phyloP scores from a whole-genome alignment of 208 protist genomes.

The Balamuthia mandrillaris region DNA sequence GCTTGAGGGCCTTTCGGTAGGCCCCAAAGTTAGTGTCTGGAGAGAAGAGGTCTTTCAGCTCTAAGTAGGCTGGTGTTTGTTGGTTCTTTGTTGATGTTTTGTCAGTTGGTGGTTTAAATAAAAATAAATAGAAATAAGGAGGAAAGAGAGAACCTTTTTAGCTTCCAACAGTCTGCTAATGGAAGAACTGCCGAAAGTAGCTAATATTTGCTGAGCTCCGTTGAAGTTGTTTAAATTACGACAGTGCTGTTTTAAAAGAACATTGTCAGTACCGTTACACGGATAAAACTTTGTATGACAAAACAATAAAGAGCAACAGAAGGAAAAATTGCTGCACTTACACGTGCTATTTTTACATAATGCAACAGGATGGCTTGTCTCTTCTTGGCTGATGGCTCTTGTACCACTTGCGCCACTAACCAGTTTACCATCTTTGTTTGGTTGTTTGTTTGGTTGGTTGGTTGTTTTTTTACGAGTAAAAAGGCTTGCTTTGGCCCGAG shows the following conservation, averaged over 20 bases:
- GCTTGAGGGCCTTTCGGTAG: neutral
- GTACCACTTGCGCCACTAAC: conserved; percentile 31
- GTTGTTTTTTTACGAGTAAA: neutral
- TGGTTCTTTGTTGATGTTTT: no score
- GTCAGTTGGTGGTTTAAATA: neutral
- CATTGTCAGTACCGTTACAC: neutral
- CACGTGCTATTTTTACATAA: conserved; percentile 8
- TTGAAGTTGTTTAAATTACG: conserved; percentile 37
- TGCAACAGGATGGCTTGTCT: conserved; percentile 1
- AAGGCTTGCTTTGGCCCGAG: no score
- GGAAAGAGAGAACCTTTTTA: neutral
- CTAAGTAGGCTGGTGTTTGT: neutral
- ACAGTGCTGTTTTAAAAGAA: neutral
- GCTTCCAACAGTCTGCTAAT: conserved; percentile 15
- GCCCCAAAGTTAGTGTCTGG: no score
- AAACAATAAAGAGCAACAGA: neutral
- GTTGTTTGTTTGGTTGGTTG: neutral
- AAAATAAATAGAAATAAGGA: neutral
- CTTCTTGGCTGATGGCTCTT: conserved; percentile 8
- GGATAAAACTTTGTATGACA: neutral
- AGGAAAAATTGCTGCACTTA: neutral
- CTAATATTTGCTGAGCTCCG: conserved; percentile 23
- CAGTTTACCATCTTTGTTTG: conserved; percentile 5
- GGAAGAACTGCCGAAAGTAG: neutral
- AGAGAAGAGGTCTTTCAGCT: neutral